phyloP scores from a whole-genome alignment of 352 stramenopile species.

The Phytophthora pluvialis region DNA sequence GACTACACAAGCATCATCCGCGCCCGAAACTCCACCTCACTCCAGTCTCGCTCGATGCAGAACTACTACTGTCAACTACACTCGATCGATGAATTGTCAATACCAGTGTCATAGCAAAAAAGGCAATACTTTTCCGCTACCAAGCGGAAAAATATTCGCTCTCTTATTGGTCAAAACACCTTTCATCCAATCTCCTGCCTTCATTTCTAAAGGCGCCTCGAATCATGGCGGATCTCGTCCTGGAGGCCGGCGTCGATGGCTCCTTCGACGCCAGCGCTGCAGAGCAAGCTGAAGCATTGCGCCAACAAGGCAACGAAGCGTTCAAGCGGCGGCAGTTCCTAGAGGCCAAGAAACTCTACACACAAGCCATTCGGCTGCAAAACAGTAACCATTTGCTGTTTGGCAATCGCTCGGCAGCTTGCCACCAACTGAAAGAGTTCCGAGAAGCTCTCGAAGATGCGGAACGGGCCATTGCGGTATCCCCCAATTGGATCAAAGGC shows the following conservation, averaged over 20 bases:
- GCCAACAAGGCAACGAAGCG: constrained; percentile 67
- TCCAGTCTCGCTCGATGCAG: constrained; percentile 24
- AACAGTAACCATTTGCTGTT: constrained; percentile 65
- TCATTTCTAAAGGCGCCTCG: constrained; percentile 4
- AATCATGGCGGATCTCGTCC: constrained; percentile 34
- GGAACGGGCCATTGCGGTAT: constrained; percentile 71
- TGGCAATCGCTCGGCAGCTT: constrained; percentile 90
- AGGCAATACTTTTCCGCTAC: constrained; percentile 9
- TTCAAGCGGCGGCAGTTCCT: constrained; percentile 70
- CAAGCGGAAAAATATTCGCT: not conserved
- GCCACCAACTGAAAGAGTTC: constrained; percentile 76
- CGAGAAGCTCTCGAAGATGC: constrained; percentile 86
- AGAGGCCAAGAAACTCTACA: constrained; percentile 55
- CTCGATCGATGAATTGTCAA: constrained; percentile 4
- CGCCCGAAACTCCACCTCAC: constrained; percentile 19
- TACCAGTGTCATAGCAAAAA: not conserved
- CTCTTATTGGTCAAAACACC: constrained; percentile 10
- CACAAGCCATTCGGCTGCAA: constrained; percentile 59
- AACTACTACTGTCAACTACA: constrained; percentile 14
- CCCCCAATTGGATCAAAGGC: constrained; percentile 92
- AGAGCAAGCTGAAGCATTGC: constrained; percentile 42
- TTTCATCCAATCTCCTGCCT: constrained; percentile 2
- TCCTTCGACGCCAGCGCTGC: constrained; percentile 43
- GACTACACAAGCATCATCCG: constrained; percentile 9
- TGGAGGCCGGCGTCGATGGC: constrained; percentile 39